Evolutionary conservation across 495 filamentous ascomycete species (phyloP).

Genomic region (Pyrenopolyporus hunteri): DNA sequence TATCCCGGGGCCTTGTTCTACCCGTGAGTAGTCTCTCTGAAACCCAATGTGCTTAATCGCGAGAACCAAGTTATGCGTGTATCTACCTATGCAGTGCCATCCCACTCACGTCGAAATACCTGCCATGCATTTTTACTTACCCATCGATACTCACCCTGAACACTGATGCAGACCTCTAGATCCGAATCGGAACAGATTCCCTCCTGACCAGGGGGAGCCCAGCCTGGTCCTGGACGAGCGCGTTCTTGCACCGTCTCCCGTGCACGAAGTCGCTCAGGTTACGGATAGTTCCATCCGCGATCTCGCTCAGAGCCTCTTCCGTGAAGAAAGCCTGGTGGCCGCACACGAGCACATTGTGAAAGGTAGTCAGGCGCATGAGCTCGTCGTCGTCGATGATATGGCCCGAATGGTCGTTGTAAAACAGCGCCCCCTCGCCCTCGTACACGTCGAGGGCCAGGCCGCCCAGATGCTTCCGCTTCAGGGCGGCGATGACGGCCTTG

Average conservation of each 20-base stretch:
- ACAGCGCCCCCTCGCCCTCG: constrained; percentile 60
- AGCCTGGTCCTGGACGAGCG: constrained; percentile 41
- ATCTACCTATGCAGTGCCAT: not conserved
- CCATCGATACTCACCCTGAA: constrained; percentile 1
- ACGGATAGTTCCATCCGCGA: constrained; percentile 63
- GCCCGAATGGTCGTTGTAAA: constrained; percentile 69
- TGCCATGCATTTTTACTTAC: not conserved
- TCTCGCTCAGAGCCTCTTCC: constrained; percentile 67
- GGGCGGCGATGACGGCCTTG: constrained; percentile 60
- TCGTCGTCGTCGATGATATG: constrained; percentile 74
- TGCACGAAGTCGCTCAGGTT: constrained; percentile 56
- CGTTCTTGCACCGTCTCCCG: constrained; percentile 45
- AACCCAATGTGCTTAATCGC: no score
- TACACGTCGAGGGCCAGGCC: constrained; percentile 66
- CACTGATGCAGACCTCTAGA: constrained; percentile 16
- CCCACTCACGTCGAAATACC: not conserved
- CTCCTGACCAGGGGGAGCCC: constrained; percentile 9
- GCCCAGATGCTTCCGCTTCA: constrained; percentile 62
- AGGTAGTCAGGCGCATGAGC: constrained; percentile 70
- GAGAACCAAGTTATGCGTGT: no score
- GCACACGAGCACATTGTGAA: constrained; percentile 71
- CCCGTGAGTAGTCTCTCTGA: no score
- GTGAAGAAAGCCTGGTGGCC: constrained; percentile 78
- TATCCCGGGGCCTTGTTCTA: no score
- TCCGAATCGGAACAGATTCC: constrained; percentile 35